Evolutionary conservation across 148 eudicot species (phyloP).

Genomic region (Arbutus unedo): DNA sequence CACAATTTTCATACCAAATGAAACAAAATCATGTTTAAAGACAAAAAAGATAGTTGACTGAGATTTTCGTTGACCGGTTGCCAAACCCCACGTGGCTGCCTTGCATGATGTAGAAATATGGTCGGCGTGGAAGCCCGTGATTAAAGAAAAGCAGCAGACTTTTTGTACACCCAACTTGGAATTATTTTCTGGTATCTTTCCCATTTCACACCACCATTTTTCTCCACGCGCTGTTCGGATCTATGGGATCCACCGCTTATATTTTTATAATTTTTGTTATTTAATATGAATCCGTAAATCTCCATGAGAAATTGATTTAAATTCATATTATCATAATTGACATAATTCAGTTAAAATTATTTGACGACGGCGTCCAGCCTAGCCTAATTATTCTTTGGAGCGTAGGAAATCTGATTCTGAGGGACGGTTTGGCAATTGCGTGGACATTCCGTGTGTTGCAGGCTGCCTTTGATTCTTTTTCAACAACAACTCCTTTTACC

Average conservation of each 20-base stretch:
- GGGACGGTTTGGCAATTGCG: slow-evolving; percentile 7
- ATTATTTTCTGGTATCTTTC: not conserved
- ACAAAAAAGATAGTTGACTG: slow-evolving; percentile 12
- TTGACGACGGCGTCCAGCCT: no score
- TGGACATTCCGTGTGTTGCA: not conserved
- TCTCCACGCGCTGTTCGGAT: no score
- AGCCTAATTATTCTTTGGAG: no score
- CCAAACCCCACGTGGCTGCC: slow-evolving; percentile 20
- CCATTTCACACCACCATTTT: not conserved
- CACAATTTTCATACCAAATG: no score
- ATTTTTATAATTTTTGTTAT: no score
- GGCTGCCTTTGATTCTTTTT: not conserved
- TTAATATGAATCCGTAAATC: no score
- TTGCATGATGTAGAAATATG: not conserved
- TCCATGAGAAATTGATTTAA: no score
- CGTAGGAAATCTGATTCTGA: no score
- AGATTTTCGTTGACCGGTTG: slow-evolving; percentile 16
- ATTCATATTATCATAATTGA: no score
- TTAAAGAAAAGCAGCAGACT: slow-evolving; percentile 13
- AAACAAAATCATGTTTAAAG: not conserved
- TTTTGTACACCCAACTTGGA: not conserved
- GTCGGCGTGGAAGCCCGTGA: slow-evolving; percentile 9
- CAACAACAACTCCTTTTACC: not conserved
- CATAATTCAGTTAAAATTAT: no score
- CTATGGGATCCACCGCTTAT: no score